Evolutionary conservation across 208 protist species (phyloP).

Genomic region (Crithidia fasciculata): DNA sequence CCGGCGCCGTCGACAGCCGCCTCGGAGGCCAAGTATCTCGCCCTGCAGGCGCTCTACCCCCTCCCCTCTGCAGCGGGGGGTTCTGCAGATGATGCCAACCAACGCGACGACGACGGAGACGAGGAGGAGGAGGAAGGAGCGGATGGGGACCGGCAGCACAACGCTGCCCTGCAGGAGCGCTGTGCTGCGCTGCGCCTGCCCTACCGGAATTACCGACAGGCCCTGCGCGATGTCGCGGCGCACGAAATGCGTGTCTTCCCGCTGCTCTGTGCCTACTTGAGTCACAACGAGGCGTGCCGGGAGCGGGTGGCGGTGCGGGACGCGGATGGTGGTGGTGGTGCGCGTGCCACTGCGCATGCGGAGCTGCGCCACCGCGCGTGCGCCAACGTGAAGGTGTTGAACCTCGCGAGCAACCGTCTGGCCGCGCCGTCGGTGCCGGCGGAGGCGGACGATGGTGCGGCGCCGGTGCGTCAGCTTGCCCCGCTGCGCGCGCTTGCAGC

Average conservation of each 20-base stretch:
- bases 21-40: constrained; percentile 52
- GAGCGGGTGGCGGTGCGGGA: constrained; percentile 10
- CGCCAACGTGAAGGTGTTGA: constrained; percentile 42
- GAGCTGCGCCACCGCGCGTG: constrained; percentile 16
- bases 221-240: constrained; percentile 52
- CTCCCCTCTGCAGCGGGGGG: constrained; percentile 37
- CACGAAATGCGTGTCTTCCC: constrained; percentile 73
- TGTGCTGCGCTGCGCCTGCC: constrained; percentile 61
- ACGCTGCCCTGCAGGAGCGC: constrained; percentile 61
- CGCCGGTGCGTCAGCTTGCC: constrained; percentile 36
- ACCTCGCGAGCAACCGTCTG: constrained; percentile 54
- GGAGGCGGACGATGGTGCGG: constrained; percentile 18
- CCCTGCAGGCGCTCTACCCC: constrained; percentile 64
- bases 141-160: constrained; percentile 49
- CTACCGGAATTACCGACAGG: constrained; percentile 60
- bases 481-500: constrained; percentile 62
- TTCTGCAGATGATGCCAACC: constrained; percentile 18
- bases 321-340: constrained; percentile 9
- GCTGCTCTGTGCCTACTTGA: constrained; percentile 65
- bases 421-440: constrained; percentile 25
- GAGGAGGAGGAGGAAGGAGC: constrained; percentile 36
- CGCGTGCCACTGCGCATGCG: constrained; percentile 3
- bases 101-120: constrained; percentile 26
- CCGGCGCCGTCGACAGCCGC: constrained; percentile 41
- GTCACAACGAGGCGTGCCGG: constrained; percentile 29